A percentile compares a stretch with the other conserved stretches of the same genome.
These are phyloP conservation scores for Coelomomyces lativittatus DNA, from an alignment of 371 early-diverging fungal species.

Conservation along the genomic window DNA sequence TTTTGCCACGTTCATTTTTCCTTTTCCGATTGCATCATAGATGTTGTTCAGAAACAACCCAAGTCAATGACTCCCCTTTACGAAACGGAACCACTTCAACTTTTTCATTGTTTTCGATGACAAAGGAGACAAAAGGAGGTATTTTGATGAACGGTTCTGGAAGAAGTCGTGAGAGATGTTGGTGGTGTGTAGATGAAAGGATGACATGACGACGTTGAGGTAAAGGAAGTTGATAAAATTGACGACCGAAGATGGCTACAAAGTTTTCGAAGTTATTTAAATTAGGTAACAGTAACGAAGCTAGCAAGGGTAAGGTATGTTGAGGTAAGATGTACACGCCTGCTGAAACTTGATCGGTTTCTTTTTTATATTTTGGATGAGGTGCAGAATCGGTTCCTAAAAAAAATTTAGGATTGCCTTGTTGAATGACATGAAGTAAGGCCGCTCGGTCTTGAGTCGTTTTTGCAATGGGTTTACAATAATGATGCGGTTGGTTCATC, in stretches of 20 bases:
- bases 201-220: slow-evolving; percentile 14
- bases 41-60: too few relatives aligned
- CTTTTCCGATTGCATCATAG: too few relatives aligned
- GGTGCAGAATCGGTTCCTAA: slow-evolving; percentile 93
- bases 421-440: slow-evolving; percentile 59
- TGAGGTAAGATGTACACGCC: slow-evolving; percentile 77
- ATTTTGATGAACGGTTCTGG: not conserved
- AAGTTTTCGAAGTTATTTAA: slow-evolving; percentile 60
- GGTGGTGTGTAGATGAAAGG: slow-evolving; percentile 4
- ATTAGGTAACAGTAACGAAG: slow-evolving; percentile 65
- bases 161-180: not conserved
- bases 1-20: too few relatives aligned
- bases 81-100: slow-evolving; percentile 69
- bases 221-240: slow-evolving; percentile 54
- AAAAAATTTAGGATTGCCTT: slow-evolving; percentile 85
- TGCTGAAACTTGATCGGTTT: slow-evolving; percentile 60
- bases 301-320: slow-evolving; percentile 69
- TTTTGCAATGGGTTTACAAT: slow-evolving; percentile 96
- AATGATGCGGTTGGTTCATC: slow-evolving; percentile 86
- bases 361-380: slow-evolving; percentile 70
- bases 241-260: slow-evolving; percentile 61
- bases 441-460: slow-evolving; percentile 79
- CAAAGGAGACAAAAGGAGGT: not conserved
- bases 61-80: slow-evolving; percentile 52
- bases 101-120: not conserved